Conservation (phyloP, 2,329 filamentous ascomycete genomes). For the Penicillium sp. region DNA sequence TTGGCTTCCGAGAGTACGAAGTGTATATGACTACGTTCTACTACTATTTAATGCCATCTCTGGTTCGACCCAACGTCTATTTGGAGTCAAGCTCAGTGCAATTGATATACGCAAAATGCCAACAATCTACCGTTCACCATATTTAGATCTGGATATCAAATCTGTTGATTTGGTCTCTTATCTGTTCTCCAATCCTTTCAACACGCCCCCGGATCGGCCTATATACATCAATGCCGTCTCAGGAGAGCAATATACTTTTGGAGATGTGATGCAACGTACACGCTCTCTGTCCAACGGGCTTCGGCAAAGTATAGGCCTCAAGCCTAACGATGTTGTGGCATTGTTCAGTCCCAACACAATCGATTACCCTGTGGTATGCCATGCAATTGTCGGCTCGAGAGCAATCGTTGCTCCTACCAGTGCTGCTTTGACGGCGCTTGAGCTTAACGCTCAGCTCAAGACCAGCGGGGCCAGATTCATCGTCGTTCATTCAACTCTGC, state of each 20-base stretch:
- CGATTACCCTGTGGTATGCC: conserved; percentile 18
- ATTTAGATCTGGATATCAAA: conserved; percentile 16
- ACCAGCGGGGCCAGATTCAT: conserved; percentile 19
- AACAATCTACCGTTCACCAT: conserved; percentile 17
- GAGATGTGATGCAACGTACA: conserved; percentile 15
- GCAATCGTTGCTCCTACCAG: conserved; percentile 16
- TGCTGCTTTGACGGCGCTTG: conserved; percentile 15
- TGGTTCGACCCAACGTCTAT: too few species aligned
- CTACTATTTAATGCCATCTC: background rate
- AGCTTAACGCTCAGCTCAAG: conserved; percentile 22
- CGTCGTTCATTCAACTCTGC: conserved; percentile 17
- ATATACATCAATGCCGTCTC: conserved; percentile 16
- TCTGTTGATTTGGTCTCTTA: conserved; percentile 19
- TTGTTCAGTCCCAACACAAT: conserved; percentile 22
- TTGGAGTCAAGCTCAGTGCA: background rate
- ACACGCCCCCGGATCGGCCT: conserved; percentile 13
- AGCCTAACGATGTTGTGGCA: conserved; percentile 15
- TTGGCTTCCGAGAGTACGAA: background rate
- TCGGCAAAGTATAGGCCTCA: conserved; percentile 14
- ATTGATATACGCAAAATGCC: conserved; percentile 8
- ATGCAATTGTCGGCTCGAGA: conserved; percentile 16
- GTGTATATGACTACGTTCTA: background rate
- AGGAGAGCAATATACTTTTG: conserved; percentile 15
- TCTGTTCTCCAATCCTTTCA: conserved; percentile 20
- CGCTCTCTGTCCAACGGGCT: conserved; percentile 18